These are phyloP conservation scores for Colletotrichum sp. DNA, from an alignment of 2,329 filamentous ascomycete species.

Conservation along the genomic window DNA sequence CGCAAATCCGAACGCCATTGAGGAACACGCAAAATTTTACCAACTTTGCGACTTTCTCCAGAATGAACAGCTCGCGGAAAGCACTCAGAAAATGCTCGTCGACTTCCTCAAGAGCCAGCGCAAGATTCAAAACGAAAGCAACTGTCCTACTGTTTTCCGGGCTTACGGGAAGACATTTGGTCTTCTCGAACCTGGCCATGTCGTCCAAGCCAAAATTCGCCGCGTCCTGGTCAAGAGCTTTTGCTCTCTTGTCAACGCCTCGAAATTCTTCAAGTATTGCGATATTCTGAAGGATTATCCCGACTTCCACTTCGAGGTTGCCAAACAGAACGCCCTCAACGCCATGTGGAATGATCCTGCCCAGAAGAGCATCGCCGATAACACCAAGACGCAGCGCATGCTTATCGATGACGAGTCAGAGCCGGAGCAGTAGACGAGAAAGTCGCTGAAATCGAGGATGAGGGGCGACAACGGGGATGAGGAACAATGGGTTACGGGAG, in stretches of 20 bases:
- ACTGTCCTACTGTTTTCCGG: accelerated
- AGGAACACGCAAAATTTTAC: accelerated
- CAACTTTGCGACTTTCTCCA: background rate
- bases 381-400: background rate
- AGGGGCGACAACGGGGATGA: too few species aligned
- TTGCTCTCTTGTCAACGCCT: background rate
- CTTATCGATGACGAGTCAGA: background rate
- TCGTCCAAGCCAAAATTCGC: background rate
- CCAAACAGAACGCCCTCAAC: background rate
- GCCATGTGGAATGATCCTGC: background rate
- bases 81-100: background rate
- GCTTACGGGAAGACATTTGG: accelerated
- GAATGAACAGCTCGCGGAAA: background rate
- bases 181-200: accelerated
- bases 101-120: accelerated
- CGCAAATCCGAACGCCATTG: accelerated
- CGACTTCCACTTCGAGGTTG: background rate
- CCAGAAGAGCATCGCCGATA: accelerated
- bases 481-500: too few species aligned
- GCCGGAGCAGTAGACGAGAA: background rate
- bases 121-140: accelerated
- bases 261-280: background rate
- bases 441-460: too few species aligned
- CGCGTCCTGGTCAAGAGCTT: background rate
- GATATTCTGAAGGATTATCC: background rate